phyloP scores from a whole-genome alignment of 2,329 filamentous ascomycete species.

The Escovopsis sp. region DNA sequence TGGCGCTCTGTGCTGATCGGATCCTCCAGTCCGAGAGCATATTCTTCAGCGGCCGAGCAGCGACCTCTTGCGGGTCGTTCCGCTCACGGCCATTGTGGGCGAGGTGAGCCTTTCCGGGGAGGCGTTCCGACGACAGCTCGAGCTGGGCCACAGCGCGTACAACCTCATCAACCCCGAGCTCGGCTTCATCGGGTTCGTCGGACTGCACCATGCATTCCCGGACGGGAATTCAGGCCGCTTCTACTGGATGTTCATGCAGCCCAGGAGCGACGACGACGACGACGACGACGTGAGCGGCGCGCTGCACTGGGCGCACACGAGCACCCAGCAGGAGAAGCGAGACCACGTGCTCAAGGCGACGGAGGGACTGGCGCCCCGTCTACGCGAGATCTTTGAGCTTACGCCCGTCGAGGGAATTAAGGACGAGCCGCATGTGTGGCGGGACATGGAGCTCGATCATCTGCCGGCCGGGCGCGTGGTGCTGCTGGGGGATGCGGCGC shows the following conservation, averaged over 20 bases:
- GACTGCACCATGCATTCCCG: conserved; percentile 10
- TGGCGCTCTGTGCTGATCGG: conserved; percentile 9
- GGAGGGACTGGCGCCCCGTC: conserved; percentile 3
- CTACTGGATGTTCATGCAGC: conserved; percentile 15
- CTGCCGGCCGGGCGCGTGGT: conserved; percentile 20
- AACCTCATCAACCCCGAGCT: conserved; percentile 4
- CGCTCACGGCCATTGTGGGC: conserved; percentile 15
- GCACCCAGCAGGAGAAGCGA: conserved; percentile 5
- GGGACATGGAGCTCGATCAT: conserved; percentile 14
- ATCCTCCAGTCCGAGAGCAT: conserved; percentile 14
- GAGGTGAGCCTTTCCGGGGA: conserved; percentile 12
- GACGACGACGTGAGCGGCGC: conserved; percentile 9
- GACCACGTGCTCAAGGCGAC: conserved; percentile 4
- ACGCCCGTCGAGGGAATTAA: conserved; percentile 6
- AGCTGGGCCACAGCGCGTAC: conserved; percentile 18
- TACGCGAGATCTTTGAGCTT: conserved; percentile 12
- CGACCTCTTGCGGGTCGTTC: conserved; percentile 14
- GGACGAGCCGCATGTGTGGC: conserved; percentile 2
- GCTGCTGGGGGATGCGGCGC: conserved; percentile 31
- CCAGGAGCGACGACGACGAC: not conserved
- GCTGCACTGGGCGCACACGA: conserved; percentile 18
- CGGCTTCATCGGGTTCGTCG: conserved; percentile 10
- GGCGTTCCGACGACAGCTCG: conserved; percentile 17
- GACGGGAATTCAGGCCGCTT: conserved; percentile 11
- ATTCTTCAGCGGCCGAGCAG: conserved; percentile 12